These are phyloP conservation scores for Orbilia oligospora DNA, from an alignment of 2,329 filamentous ascomycete genomes.

Conservation along the genomic window DNA sequence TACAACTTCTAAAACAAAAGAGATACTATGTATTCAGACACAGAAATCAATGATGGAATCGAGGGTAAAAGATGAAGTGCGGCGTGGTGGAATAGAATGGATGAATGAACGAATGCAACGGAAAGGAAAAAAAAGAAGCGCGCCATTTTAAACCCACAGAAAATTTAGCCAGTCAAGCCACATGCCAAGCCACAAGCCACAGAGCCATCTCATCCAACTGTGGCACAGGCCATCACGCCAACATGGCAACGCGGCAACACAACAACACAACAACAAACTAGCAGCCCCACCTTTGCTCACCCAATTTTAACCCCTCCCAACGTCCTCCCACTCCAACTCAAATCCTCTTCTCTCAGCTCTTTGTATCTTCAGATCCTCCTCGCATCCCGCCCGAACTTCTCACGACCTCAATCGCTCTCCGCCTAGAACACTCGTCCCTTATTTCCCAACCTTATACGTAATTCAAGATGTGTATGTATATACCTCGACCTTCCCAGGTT, in stretches of 20 bases:
- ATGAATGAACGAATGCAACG: neutral
- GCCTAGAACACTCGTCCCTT: neutral
- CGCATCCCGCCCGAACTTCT: conserved; percentile 16
- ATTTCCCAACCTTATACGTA: neutral
- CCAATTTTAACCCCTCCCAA: conserved; percentile 40
- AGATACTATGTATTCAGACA: neutral
- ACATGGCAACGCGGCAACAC: conserved; percentile 29
- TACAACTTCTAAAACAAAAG: neutral
- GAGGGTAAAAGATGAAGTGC: neutral
- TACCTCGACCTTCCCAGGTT: neutral
- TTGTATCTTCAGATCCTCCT: conserved; percentile 13
- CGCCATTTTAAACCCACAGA: conserved; percentile 44
- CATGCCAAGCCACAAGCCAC: conserved; percentile 15
- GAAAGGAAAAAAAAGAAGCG: conserved; percentile 25
- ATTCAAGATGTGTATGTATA: conserved; percentile 45
- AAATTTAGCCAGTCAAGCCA: conserved; percentile 51
- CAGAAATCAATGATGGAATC: neutral
- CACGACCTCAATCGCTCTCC: conserved; percentile 30
- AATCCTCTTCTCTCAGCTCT: conserved; percentile 9
- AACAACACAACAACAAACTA: conserved; percentile 35
- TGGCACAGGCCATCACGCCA: conserved; percentile 5
- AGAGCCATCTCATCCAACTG: neutral
- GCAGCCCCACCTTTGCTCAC: conserved; percentile 51
- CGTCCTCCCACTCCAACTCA: neutral
- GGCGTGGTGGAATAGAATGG: neutral